Evolutionary conservation across 495 filamentous ascomycete genomes (phyloP).

Genomic region (Hyaloscypha finlandica): DNA sequence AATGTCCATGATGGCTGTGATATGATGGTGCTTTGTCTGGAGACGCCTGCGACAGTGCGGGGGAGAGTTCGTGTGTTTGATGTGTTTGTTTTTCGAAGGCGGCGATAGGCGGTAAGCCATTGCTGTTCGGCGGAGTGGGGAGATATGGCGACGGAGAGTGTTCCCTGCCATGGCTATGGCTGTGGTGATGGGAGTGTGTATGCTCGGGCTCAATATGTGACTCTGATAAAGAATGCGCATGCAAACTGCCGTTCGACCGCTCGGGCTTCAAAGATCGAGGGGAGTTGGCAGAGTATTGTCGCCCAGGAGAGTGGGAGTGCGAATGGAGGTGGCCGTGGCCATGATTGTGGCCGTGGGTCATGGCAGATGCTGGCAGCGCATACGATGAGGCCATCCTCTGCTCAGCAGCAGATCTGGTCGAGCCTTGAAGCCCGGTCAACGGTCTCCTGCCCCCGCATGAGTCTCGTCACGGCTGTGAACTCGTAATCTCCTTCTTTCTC

Average conservation of each 20-base stretch:
- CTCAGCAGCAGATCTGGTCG: conserved; percentile 9
- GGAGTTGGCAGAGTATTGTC: conserved; percentile 24
- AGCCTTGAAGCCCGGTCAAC: conserved; percentile 23
- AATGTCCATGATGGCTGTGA: conserved; percentile 33
- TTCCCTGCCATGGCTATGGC: conserved; percentile 22
- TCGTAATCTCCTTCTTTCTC: conserved; percentile 11
- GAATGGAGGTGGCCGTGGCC: conserved; percentile 40
- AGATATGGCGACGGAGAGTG: conserved; percentile 12
- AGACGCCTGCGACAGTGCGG: conserved; percentile 5
- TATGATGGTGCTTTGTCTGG: conserved; percentile 22
- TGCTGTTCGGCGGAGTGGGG: conserved; percentile 27
- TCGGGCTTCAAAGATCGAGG: conserved; percentile 27
- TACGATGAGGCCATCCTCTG: conserved; percentile 50
- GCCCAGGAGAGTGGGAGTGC: conserved; percentile 34
- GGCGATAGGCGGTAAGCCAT: conserved; percentile 12
- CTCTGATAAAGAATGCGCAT: conserved; percentile 39
- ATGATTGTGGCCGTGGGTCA: conserved; percentile 45
- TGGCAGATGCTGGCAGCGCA: conserved; percentile 48
- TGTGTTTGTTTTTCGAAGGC: conserved; percentile 19
- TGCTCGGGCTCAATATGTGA: conserved; percentile 38
- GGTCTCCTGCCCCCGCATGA: conserved; percentile 24
- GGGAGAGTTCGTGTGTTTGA: conserved; percentile 7
- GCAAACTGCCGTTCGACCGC: conserved; percentile 31
- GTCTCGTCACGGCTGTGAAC: neutral
- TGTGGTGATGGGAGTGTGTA: conserved; percentile 35